These are phyloP conservation scores for Botrytis tulipae DNA, from an alignment of 2,329 filamentous ascomycete species.

Conservation along the genomic window DNA sequence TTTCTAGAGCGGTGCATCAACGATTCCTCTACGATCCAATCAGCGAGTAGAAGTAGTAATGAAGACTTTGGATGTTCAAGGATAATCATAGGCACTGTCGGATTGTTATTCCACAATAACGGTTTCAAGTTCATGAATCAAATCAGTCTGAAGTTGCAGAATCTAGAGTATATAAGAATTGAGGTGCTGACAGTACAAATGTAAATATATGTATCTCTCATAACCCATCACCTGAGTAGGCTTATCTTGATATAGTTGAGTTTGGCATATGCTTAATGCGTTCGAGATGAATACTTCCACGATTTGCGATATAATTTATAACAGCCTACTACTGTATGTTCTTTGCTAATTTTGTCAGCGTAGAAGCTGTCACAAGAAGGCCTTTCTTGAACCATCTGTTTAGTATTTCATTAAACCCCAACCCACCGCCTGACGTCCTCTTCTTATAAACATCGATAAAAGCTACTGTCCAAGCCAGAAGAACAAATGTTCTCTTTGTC, in stretches of 20 bases:
- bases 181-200: not conserved
- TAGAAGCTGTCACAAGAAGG: not conserved
- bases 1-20: not conserved
- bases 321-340: not conserved
- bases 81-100: not conserved
- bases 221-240: no score
- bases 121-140: not conserved
- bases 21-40: not conserved
- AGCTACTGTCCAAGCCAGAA: not conserved
- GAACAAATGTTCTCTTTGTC: slow-evolving; percentile 19
- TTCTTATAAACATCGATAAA: not conserved
- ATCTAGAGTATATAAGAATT: no score
- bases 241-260: not conserved
- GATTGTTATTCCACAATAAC: no score
- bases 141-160: not conserved
- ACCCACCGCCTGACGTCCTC: not conserved
- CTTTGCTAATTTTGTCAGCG: not conserved
- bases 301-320: not conserved
- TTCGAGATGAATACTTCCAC: not conserved
- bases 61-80: not conserved
- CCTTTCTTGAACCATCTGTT: slow-evolving; percentile 10
- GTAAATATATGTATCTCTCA: no score
- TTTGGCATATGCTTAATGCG: not conserved
- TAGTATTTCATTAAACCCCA: not conserved
- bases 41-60: no score